Conservation (phyloP, 148 eudicot species). For the Gaultheria prostrata region DNA sequence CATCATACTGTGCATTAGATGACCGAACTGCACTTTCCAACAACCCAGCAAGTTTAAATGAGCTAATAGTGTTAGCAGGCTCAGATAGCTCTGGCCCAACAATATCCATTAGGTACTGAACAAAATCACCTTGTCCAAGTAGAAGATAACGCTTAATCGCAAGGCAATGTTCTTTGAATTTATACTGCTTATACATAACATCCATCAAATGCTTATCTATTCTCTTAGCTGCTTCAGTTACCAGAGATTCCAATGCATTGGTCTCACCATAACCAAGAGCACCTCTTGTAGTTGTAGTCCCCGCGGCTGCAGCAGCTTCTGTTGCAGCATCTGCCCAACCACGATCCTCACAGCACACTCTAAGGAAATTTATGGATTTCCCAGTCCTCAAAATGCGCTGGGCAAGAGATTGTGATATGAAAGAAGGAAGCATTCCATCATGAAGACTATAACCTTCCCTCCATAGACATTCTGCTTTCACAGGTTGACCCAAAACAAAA, state of each 20-base stretch:
- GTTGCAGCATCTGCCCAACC: slow-evolving; percentile 97
- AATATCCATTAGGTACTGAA: slow-evolving; percentile 95
- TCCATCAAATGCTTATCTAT: slow-evolving; percentile 85
- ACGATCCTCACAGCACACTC: slow-evolving; percentile 93
- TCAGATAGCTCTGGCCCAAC: slow-evolving; percentile 95
- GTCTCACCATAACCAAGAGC: slow-evolving; percentile 97
- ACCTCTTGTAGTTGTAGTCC: slow-evolving; percentile 83
- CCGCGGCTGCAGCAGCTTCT: slow-evolving; percentile 96
- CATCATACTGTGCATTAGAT: slow-evolving; percentile 95
- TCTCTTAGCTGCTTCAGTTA: slow-evolving; percentile 91
- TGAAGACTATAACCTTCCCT: slow-evolving; percentile 90
- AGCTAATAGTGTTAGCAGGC: slow-evolving; percentile 91
- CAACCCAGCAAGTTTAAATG: slow-evolving; percentile 86
- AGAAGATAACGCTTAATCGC: slow-evolving; percentile 93
- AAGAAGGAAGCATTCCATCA: slow-evolving; percentile 89
- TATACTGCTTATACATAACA: slow-evolving; percentile 69
- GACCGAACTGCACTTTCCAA: slow-evolving; percentile 90
- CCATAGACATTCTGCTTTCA: slow-evolving; percentile 94
- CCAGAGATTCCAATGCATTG: slow-evolving; percentile 87
- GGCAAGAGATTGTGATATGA: slow-evolving; percentile 92
- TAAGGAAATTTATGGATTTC: slow-evolving; percentile 90
- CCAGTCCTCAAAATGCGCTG: slow-evolving; percentile 86
- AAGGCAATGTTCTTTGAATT: slow-evolving; percentile 92
- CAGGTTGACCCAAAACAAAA: slow-evolving; percentile 82
- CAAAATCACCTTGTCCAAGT: slow-evolving; percentile 99